Conservation (phyloP, 768 basidiomycete genomes). For the Boletellus emodensis region DNA sequence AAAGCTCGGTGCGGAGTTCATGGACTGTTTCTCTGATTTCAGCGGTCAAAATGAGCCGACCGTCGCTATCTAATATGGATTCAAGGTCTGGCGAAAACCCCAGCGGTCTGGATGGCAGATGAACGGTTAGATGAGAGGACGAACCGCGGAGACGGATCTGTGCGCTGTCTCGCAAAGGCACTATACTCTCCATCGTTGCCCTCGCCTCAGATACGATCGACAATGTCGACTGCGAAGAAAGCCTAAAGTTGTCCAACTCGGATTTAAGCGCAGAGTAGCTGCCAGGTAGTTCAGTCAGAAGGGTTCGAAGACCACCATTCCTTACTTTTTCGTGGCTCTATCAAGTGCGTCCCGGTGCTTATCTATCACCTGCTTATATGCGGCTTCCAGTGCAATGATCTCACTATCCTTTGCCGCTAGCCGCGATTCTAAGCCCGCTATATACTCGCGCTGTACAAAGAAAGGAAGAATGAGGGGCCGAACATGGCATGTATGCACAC, state of each 20-base stretch:
- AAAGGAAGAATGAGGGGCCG: not conserved
- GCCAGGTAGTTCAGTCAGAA: slow-evolving; percentile 1
- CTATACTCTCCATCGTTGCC: slow-evolving; percentile 24
- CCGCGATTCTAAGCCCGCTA: slow-evolving; percentile 16
- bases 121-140: not conserved
- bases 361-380: slow-evolving; percentile 10
- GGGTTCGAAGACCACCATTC: not conserved
- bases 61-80: slow-evolving; percentile 25
- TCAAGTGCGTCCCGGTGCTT: slow-evolving; percentile 18
- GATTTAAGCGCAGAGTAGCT: slow-evolving; percentile 32
- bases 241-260: slow-evolving; percentile 27
- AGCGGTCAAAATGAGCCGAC: slow-evolving; percentile 22
- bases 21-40: slow-evolving; percentile 29
- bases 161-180: slow-evolving; percentile 20
- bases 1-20: slow-evolving; percentile 35
- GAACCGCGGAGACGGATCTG: slow-evolving; percentile 26
- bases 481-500: slow-evolving; percentile 4
- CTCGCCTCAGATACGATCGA: slow-evolving; percentile 22
- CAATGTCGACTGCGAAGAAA: slow-evolving; percentile 20
- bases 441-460: slow-evolving; percentile 17
- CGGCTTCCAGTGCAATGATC: slow-evolving; percentile 8
- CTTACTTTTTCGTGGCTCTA: slow-evolving; percentile 20
- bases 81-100: slow-evolving; percentile 23
- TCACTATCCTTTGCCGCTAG: slow-evolving; percentile 17
- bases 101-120: not conserved